These are phyloP conservation scores for Naganishia vaughanmartiniae DNA, from an alignment of 768 basidiomycete species.

Conservation along the genomic window DNA sequence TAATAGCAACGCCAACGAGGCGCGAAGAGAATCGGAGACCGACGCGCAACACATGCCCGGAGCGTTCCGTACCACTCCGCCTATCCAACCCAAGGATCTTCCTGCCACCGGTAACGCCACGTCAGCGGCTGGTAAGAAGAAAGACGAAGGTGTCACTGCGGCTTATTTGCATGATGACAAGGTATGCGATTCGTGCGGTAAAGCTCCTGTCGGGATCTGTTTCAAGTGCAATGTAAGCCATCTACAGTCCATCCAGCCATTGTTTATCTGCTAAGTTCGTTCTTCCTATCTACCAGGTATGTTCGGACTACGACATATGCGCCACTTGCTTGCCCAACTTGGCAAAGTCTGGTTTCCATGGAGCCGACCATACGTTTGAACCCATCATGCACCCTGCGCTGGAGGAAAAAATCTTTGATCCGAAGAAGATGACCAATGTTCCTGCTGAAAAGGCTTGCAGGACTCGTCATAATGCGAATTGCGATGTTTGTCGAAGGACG, in stretches of 20 bases:
- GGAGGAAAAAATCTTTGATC: slow-evolving; percentile 37
- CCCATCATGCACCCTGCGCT: slow-evolving; percentile 46
- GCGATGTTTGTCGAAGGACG: slow-evolving; percentile 19
- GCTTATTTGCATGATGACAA: slow-evolving; percentile 7
- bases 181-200: slow-evolving; percentile 26
- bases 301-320: slow-evolving; percentile 50
- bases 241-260: background rate
- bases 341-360: slow-evolving; percentile 43
- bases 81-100: background rate
- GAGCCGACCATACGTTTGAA: slow-evolving; percentile 43
- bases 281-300: slow-evolving; percentile 27
- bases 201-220: slow-evolving; percentile 35
- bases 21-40: slow-evolving; percentile 37
- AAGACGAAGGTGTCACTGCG: background rate
- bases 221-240: slow-evolving; percentile 48
- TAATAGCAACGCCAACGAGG: slow-evolving; percentile 42
- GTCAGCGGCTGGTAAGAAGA: no score
- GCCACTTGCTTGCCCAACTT: slow-evolving; percentile 46
- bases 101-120: background rate
- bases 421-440: slow-evolving; percentile 31
- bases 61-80: slow-evolving; percentile 34
- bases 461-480: slow-evolving; percentile 13
- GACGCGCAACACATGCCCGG: slow-evolving; percentile 38
- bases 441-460: background rate
- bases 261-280: slow-evolving; percentile 4